Base-by-base conservation (phyloP, 164 flowering plant species). In the Tinospora cordifolia region DNA sequence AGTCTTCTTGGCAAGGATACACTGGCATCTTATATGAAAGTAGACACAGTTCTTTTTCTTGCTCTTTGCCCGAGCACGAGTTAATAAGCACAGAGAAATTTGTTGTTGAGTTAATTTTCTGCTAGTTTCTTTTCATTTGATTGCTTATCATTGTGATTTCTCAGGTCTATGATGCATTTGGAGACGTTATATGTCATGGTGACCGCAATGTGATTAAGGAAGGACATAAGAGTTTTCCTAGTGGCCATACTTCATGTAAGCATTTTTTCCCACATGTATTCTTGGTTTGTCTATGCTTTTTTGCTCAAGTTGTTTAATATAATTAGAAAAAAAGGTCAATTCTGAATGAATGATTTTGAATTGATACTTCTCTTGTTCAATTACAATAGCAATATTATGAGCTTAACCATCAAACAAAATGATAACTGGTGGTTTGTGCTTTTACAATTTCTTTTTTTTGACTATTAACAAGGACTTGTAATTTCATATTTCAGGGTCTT, bases 221-320 rank as follows among this genome's bases (percentile, higher is more conserved):
- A 84, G 96, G 96, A 34, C 88, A 92, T 41, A 92, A 88, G 78
- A 92, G 98, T 71, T 92, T 92, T 63, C 92, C 95, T 21, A 91
- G 97, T 71, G 97, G 95, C 19, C 97, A 91, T 77, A 71, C 90
- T 67, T 87, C 97, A 65, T 83, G 97, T 91, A 85, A 88, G 87
- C 36, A 67, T 19, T 39, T 47, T 30, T 8, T 25, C 0, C 0
- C 3, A 5, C 5, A 24, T 27, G 36, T 24, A 21, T 27, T 24
- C 26, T 2, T 24, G 5, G 36, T 22, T 21, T 22, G 11, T 47
- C 60, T 67, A 71, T 26, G 15, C 11, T 30, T 30, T 30, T 30
- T 30, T 36, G 44, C 36, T 19, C 66, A 63, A 27, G 8, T 27
- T 34, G 34, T 0, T 60, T 41, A 41, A 41, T 8, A 8, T 3